Evolutionary conservation across 2,329 filamentous ascomycete genomes (phyloP).

Genomic region (Tolypocladium ovalisporum): DNA sequence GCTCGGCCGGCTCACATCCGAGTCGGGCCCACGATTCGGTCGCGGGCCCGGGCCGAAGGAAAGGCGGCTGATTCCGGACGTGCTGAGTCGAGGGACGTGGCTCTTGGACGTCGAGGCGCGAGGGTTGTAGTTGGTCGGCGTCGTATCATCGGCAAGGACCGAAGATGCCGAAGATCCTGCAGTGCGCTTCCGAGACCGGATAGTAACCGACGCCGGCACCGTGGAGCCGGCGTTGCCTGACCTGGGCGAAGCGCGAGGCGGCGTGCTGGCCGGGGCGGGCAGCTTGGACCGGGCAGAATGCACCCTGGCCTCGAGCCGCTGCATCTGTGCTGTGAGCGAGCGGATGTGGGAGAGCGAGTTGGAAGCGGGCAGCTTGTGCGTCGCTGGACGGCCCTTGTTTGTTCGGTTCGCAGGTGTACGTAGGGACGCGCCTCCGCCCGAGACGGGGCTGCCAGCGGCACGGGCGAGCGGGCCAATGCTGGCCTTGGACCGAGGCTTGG

Average conservation of each 20-base stretch:
- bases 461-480: constrained; percentile 11
- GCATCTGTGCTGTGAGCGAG: constrained; percentile 91
- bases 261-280: constrained; percentile 67
- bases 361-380: constrained; percentile 42
- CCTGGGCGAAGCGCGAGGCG: constrained; percentile 71
- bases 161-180: constrained; percentile 44
- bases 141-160: constrained; percentile 38
- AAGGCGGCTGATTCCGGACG: constrained; percentile 50
- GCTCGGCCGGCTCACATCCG: constrained; percentile 48
- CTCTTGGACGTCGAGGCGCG: constrained; percentile 27
- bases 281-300: constrained; percentile 87
- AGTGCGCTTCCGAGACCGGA: constrained; percentile 60
- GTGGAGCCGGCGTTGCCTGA: constrained; percentile 8
- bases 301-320: constrained; percentile 86
- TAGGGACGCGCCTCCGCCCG: constrained; percentile 33
- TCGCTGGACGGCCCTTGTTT: constrained; percentile 44
- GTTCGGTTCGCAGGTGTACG: constrained; percentile 34
- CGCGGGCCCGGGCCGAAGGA: constrained; percentile 53
- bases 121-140: constrained; percentile 28
- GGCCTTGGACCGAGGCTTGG: constrained; percentile 44
- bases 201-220: constrained; percentile 44
- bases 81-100: constrained; percentile 48
- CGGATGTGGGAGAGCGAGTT: constrained; percentile 86
- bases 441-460: constrained; percentile 23
- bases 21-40: constrained; percentile 42